Evolutionary conservation across 2,329 filamentous ascomycete species (phyloP).

Genomic region (Clarireedia homoeocarpa): DNA sequence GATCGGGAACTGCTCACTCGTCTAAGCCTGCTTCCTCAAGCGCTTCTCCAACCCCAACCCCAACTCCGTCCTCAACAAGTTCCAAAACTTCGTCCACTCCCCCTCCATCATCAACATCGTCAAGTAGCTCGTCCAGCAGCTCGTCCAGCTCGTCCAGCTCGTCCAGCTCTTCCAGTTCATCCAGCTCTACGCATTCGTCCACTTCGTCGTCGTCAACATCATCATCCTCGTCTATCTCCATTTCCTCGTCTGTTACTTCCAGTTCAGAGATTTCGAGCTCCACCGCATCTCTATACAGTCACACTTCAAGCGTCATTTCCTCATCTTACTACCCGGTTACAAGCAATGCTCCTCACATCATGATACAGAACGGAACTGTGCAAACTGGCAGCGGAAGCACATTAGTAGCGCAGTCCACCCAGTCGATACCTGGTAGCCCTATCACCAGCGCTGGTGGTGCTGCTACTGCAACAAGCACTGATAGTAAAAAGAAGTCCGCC

Average conservation of each 20-base stretch:
- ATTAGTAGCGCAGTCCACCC: background rate
- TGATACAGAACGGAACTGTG: conserved; percentile 20
- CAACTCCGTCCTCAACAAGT: conserved; percentile 14
- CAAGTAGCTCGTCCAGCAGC: background rate
- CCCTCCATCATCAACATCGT: conserved; percentile 11
- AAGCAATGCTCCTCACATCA: conserved; percentile 18
- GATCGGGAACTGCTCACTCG: conserved; percentile 14
- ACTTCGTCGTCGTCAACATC: conserved; percentile 16
- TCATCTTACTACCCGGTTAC: conserved; percentile 11
- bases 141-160: too few relatives aligned
- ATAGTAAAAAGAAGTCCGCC: conserved; percentile 1
- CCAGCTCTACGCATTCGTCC: background rate
- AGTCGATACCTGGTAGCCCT: background rate
- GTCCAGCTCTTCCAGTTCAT: background rate
- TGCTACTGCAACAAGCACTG: background rate
- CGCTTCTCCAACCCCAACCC: conserved; percentile 20
- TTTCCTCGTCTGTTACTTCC: conserved; percentile 1
- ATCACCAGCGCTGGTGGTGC: background rate
- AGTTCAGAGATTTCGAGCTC: background rate
- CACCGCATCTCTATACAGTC: conserved; percentile 4
- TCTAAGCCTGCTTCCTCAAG: conserved; percentile 6
- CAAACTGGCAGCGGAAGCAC: conserved; percentile 2
- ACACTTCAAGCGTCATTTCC: conserved; percentile 12
- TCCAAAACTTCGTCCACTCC: conserved; percentile 15
- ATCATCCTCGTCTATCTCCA: background rate